Evolutionary conservation across 2,329 filamentous ascomycete species (phyloP).

Genomic region (Clarireedia paspali): DNA sequence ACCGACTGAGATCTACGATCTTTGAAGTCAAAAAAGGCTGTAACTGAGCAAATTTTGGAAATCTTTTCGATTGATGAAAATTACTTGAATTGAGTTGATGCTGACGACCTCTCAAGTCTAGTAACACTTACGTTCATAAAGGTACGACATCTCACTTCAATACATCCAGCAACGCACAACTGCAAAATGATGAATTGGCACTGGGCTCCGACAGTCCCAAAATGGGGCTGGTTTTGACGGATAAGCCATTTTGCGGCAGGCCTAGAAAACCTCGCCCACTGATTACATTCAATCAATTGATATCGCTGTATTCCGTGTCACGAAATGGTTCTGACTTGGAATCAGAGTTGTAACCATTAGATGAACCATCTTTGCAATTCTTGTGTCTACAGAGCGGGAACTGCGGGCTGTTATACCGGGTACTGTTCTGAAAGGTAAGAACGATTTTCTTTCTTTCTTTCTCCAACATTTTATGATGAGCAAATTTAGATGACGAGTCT

Average conservation of each 20-base stretch:
- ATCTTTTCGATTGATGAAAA: background rate
- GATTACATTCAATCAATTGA: slow-evolving; percentile 39
- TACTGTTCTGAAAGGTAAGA: slow-evolving; percentile 11
- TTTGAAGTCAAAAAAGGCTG: slow-evolving; percentile 81
- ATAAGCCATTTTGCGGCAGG: slow-evolving; percentile 88
- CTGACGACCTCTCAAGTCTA: background rate
- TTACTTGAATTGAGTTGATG: background rate
- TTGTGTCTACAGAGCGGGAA: too few relatives aligned
- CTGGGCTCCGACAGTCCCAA: slow-evolving; percentile 79
- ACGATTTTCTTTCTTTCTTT: slow-evolving; percentile 10
- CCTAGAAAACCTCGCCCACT: slow-evolving; percentile 99
- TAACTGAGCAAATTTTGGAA: slow-evolving; percentile 54
- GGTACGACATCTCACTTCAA: slow-evolving; percentile 12
- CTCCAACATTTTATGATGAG: slow-evolving; percentile 36
- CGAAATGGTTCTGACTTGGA: slow-evolving; percentile 1
- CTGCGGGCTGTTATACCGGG: background rate
- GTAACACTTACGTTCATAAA: background rate
- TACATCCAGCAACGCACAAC: slow-evolving; percentile 9
- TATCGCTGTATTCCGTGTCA: background rate
- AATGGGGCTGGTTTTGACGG: slow-evolving; percentile 55
- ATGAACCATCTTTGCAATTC: too few relatives aligned
- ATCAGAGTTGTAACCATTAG: background rate
- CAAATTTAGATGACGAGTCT: slow-evolving; percentile 68
- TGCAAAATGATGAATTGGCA: slow-evolving; percentile 76
- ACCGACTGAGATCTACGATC: slow-evolving; percentile 72